Evolutionary conservation across 2,329 filamentous ascomycete species (phyloP), one percentile per base, ranked within the genome.

Genomic region (Cercospora janseana): DNA sequence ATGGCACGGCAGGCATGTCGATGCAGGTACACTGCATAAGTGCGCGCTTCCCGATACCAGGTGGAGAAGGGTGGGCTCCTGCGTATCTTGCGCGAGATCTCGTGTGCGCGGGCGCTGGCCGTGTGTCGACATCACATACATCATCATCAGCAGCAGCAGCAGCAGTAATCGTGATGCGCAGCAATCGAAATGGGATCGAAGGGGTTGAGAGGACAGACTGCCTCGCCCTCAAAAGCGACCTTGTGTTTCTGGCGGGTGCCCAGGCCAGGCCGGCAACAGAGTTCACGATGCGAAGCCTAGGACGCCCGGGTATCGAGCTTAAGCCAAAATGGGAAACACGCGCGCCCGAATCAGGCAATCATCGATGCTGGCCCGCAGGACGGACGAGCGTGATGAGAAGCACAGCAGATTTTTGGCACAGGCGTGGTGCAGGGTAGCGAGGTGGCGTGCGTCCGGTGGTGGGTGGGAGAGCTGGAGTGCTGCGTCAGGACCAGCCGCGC

Each of bases 1-100:
- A 43, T 43, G 40, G 40, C 40, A 31, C 13, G 28, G 40, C 40
- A 43, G 40, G 40, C 40, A 31, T 43, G 38, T 28, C 23, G 26
- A 43, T 20, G 40, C 40, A 43, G 40, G 40, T 29, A 43, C 40
- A 26, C 16, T 18, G 26, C 24, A 31, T 15, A n/a, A 6, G 24
- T 29, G 13, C 12, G 40, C 40, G 13, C 24, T 20, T 28, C 23
- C 26, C 40, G 16, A 43, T 16, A 43, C 13, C n/a, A n/a, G n/a
- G n/a, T n/a, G n/a, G n/a, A n/a, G n/a, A n/a, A n/a, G n/a, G n/a
- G n/a, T n/a, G n/a, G n/a, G n/a, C n/a, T n/a, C n/a, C n/a, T n/a
- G n/a, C n/a, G n/a, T n/a, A n/a, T n/a, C n/a, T n/a, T n/a, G n/a
- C n/a, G n/a, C n/a, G n/a, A n/a, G n/a, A n/a, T n/a, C n/a, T n/a